These are phyloP conservation scores for Ramalina intermedia DNA, from an alignment of 495 filamentous ascomycete genomes.

Conservation along the genomic window DNA sequence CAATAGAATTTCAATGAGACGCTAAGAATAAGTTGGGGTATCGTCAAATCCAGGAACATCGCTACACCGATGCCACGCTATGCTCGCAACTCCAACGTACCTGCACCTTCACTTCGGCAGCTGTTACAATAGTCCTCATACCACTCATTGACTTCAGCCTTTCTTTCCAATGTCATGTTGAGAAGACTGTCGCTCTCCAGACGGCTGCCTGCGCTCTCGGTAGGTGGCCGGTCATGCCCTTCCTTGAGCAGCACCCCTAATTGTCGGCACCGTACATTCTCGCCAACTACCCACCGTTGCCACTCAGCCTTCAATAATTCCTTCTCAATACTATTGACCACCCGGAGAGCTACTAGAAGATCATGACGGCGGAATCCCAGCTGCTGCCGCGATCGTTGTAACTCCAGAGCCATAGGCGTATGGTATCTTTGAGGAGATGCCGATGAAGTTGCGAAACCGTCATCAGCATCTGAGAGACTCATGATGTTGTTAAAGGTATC, in stretches of 20 bases:
- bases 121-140: conserved; percentile 61
- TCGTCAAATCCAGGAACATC: too few relatives aligned
- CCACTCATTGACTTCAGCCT: conserved; percentile 41
- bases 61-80: too few relatives aligned
- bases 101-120: conserved; percentile 27
- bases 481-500: conserved; percentile 40
- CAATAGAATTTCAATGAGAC: too few relatives aligned
- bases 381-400: conserved; percentile 63
- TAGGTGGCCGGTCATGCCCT: conserved; percentile 2
- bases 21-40: too few relatives aligned
- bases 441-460: not conserved
- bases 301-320: conserved; percentile 78
- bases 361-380: conserved; percentile 83
- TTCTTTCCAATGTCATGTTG: conserved; percentile 14
- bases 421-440: not conserved
- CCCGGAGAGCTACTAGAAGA: conserved; percentile 73
- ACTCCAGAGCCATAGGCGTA: conserved; percentile 42
- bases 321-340: conserved; percentile 76
- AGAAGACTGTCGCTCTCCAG: not conserved
- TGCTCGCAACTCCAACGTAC: not conserved
- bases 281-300: conserved; percentile 74
- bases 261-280: conserved; percentile 52
- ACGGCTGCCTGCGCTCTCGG: not conserved
- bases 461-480: conserved; percentile 17
- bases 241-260: conserved; percentile 37